Evolutionary conservation across 2,329 filamentous ascomycete genomes (phyloP).

Genomic region (Aspergillus brunneoviolaceus): DNA sequence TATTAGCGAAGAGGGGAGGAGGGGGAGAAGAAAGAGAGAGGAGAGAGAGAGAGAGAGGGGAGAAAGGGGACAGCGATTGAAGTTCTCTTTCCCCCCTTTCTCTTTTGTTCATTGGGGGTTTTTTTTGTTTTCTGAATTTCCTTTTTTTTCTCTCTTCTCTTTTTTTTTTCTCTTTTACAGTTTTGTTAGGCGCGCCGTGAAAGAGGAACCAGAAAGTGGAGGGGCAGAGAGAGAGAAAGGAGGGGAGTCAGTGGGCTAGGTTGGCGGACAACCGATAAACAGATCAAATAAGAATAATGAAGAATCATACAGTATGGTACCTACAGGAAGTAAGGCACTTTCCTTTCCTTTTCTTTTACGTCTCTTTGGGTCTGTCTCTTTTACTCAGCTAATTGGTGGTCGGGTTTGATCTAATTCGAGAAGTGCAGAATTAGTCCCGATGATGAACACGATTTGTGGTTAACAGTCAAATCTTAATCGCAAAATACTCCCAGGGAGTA

Average conservation of each 20-base stretch:
- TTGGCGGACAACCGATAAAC: conserved; percentile 13
- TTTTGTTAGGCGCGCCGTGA: conserved; percentile 15
- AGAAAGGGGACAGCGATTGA: neutral
- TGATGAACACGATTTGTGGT: neutral
- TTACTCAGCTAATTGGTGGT: neutral
- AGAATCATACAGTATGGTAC: conserved; percentile 1
- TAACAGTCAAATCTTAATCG: neutral
- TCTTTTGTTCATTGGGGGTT: neutral
- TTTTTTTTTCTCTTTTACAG: conserved; percentile 3
- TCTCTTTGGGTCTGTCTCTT: neutral
- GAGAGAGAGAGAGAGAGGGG: conserved; percentile 3
- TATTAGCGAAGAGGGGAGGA: neutral
- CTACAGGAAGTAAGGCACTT: neutral
- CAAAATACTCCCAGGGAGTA: neutral
- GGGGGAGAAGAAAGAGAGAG: neutral
- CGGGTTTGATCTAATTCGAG: neutral
- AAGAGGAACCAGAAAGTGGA: conserved; percentile 19
- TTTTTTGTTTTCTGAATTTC: conserved; percentile 2
- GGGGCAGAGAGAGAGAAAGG: conserved; percentile 14
- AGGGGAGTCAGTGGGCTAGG: conserved; percentile 19
- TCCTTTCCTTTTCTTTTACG: neutral
- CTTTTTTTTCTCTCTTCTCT: conserved; percentile 1
- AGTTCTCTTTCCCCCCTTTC: neutral
- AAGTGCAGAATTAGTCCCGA: neutral
- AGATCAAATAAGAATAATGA: conserved; percentile 3